Base-by-base conservation (phyloP, 2,329 filamentous ascomycete genomes). In the Gliomastix tumulicola region DNA sequence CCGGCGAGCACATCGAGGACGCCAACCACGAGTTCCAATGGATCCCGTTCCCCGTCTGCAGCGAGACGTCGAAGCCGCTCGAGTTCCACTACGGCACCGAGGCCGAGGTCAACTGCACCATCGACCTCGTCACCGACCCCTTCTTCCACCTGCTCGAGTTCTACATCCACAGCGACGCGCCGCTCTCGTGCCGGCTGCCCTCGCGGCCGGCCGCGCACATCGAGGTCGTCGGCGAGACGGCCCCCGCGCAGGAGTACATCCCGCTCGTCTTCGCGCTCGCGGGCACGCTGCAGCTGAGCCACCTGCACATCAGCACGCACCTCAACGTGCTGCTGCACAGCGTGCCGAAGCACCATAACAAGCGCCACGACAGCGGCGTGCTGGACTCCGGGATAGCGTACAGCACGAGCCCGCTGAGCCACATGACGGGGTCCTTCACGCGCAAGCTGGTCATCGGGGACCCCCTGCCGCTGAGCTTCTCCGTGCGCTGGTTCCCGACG, bases 151-250 rank as follows among this genome's bases (percentile, higher is more conserved):
- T 90, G 35, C 82, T 90, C 66, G 86, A 97, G 66, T 97, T 96
- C 73, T 97, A 97, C 72, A 82, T 97, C 59, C 92, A 97, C 71
- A 88, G 84, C 66, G 92, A 98, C 63, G 89, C 88, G 15, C 92
- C 92, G 9, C 72, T 97, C 34, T 81, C 88, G 37, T 98, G 92
- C 62, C 89, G 92, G 36, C 77, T 97, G 12, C 88, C 90, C 20
- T 78, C 87, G 1, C 80, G 83, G 7, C 90, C 90, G 0, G 56
- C 71, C 11, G 62, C 66, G 7, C 68, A 75, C 44, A 59, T 76
- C 45, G 68, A 76, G 51, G 60, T 71, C 22, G 57, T 78, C 7
- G 74, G 71, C 56, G 71, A 71, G 55, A 58, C 59, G 44, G 61
- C 62, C 2, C 59, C 63, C 23, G 61, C 60, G 39, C 68, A 68